These are phyloP conservation scores for Hypholoma fasciculare DNA, from an alignment of 768 basidiomycete genomes.

Conservation along the genomic window DNA sequence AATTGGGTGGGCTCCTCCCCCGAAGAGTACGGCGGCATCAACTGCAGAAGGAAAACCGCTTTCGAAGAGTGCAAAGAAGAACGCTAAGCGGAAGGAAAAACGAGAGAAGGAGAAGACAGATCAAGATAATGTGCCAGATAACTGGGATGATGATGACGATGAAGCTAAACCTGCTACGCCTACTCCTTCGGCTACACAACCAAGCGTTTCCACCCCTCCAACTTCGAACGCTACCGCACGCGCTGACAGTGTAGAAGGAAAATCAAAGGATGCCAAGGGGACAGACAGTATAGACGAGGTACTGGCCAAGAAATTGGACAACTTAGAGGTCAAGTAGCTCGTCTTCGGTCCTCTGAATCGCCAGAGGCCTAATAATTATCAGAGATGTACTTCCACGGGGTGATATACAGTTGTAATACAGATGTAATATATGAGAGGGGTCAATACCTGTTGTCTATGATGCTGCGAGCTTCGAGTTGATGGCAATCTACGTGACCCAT, in stretches of 20 bases:
- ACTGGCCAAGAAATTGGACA: slow-evolving; percentile 53
- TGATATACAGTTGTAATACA: slow-evolving; percentile 35
- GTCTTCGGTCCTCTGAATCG: neutral
- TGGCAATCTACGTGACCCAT: slow-evolving; percentile 28
- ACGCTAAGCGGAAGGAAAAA: slow-evolving; percentile 78
- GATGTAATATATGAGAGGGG: slow-evolving; percentile 39
- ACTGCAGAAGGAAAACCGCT: slow-evolving; percentile 40
- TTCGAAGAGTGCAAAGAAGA: slow-evolving; percentile 83
- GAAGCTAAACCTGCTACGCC: slow-evolving; percentile 21
- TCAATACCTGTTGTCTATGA: slow-evolving; percentile 14
- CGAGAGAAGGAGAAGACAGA: slow-evolving; percentile 50
- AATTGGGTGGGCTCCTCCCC: slow-evolving; percentile 75
- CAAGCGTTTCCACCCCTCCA: neutral
- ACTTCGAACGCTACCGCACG: too few relatives aligned
- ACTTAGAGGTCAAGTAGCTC: slow-evolving; percentile 53
- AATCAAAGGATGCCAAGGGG: neutral
- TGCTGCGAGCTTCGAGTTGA: neutral
- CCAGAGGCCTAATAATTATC: neutral
- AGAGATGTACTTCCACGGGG: slow-evolving; percentile 18
- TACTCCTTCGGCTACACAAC: slow-evolving; percentile 14
- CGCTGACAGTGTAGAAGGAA: neutral
- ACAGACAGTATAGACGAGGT: slow-evolving; percentile 5
- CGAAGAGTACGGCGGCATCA: slow-evolving; percentile 34
- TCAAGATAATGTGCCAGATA: slow-evolving; percentile 53
- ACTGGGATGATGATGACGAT: slow-evolving; percentile 78